Evolutionary conservation across 2,329 filamentous ascomycete species (phyloP).

Genomic region (Sarocladium brachiariae): DNA sequence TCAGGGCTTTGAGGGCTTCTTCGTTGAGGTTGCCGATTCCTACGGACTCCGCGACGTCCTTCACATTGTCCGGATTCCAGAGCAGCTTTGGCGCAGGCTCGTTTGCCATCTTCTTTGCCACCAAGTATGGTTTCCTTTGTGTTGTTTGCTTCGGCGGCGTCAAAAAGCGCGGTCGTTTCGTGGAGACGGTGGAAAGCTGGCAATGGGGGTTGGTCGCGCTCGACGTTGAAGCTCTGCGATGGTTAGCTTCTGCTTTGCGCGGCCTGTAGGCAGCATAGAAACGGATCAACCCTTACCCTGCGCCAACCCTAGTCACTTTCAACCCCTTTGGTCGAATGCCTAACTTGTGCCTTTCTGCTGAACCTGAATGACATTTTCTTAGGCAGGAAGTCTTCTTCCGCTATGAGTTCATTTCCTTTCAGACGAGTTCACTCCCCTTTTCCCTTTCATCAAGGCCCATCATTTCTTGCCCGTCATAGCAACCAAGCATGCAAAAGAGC

Average conservation of each 20-base stretch:
- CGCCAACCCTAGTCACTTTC: neutral
- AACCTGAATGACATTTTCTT: too few species aligned
- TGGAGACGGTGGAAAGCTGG: neutral
- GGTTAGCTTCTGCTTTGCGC: neutral
- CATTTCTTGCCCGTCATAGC: too few species aligned
- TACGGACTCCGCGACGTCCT: slow-evolving; percentile 92
- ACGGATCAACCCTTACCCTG: neutral
- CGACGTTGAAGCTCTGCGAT: neutral
- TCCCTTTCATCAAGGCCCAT: too few species aligned
- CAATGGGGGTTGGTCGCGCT: neutral
- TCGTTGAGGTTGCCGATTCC: slow-evolving; percentile 76
- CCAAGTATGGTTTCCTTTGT: neutral
- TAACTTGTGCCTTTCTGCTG: too few species aligned
- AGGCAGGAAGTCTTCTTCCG: too few species aligned
- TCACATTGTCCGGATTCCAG: slow-evolving; percentile 95
- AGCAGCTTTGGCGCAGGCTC: slow-evolving; percentile 49
- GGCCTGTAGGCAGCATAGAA: neutral
- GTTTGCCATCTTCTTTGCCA: slow-evolving; percentile 24
- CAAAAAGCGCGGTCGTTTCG: too few species aligned
- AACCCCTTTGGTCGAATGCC: too few species aligned
- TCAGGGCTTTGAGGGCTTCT: slow-evolving; percentile 79
- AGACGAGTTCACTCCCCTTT: too few species aligned
- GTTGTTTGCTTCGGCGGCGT: neutral
- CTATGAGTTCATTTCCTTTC: too few species aligned
- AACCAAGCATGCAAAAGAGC: too few species aligned